phyloP scores from a whole-genome alignment of 805 yeast genomes.

The Candida tallmaniae region DNA sequence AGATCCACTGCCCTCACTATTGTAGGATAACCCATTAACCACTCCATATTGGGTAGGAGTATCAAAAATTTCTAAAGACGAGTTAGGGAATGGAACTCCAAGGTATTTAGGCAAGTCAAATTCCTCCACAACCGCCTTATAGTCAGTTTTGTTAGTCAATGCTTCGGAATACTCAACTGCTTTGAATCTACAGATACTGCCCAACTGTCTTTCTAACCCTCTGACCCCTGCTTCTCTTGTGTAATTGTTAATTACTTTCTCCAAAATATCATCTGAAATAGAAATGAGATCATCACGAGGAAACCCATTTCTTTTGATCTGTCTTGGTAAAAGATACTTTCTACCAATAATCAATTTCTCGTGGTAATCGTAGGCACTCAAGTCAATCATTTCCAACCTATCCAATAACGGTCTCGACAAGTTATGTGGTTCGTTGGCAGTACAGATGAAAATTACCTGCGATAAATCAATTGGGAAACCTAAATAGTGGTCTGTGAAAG shows the following conservation, averaged over 20 bases:
- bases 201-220: slow-evolving; percentile 68
- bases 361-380: slow-evolving; percentile 73
- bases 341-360: slow-evolving; percentile 74
- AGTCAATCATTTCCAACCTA: slow-evolving; percentile 75
- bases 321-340: slow-evolving; percentile 70
- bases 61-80: slow-evolving; percentile 24
- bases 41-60: slow-evolving; percentile 48
- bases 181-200: slow-evolving; percentile 73
- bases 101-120: slow-evolving; percentile 63
- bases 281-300: slow-evolving; percentile 35
- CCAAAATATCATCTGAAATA: slow-evolving; percentile 52
- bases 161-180: slow-evolving; percentile 62
- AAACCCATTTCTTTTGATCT: slow-evolving; percentile 64
- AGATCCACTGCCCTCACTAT: slow-evolving; percentile 82
- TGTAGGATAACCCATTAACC: slow-evolving; percentile 85
- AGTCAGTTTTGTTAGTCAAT: slow-evolving; percentile 19
- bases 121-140: slow-evolving; percentile 39
- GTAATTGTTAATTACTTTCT: slow-evolving; percentile 60
- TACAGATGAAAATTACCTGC: slow-evolving; percentile 76
- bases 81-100: slow-evolving; percentile 54
- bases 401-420: slow-evolving; percentile 76
- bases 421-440: slow-evolving; percentile 72
- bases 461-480: slow-evolving; percentile 85
- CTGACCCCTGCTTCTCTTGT: slow-evolving; percentile 88
- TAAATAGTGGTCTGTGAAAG: slow-evolving; percentile 76